A percentile compares a stretch with the other conserved stretches of the same genome.
Evolutionary conservation across 2,329 filamentous ascomycete genomes (phyloP).

Genomic region (Calonectria fujianensis): DNA sequence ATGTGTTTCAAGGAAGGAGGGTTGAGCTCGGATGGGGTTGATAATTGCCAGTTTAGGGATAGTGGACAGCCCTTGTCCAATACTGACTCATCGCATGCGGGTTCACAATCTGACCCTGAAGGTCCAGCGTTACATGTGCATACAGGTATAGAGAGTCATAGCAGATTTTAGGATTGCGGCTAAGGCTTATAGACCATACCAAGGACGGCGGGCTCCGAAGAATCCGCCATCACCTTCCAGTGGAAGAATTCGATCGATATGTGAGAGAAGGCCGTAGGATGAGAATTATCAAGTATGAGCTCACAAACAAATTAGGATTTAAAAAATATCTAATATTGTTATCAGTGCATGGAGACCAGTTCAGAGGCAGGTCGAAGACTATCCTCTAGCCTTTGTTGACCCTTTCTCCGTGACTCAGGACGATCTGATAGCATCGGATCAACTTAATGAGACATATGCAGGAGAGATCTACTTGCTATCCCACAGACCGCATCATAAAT

Average conservation of each 20-base stretch:
- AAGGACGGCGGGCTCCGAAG: neutral
- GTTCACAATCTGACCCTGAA: neutral
- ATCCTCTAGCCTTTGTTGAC: neutral
- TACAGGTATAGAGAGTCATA: neutral
- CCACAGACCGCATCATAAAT: neutral
- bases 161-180: neutral
- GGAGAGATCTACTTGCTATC: neutral
- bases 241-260: neutral
- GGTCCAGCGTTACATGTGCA: neutral
- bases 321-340: neutral
- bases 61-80: neutral
- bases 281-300: neutral
- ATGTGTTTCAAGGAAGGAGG: neutral
- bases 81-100: neutral
- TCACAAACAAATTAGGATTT: neutral
- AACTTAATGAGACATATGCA: neutral
- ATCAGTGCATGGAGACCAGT: neutral
- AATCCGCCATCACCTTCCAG: neutral
- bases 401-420: neutral
- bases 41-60: neutral
- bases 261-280: neutral
- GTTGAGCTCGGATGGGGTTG: neutral
- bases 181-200: neutral
- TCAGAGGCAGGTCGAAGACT: neutral
- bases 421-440: neutral